Evolutionary conservation across 1,139 yeast species (phyloP), one percentile per base, ranked within the genome.

Genomic region (Entelexis paramagnoliae): DNA sequence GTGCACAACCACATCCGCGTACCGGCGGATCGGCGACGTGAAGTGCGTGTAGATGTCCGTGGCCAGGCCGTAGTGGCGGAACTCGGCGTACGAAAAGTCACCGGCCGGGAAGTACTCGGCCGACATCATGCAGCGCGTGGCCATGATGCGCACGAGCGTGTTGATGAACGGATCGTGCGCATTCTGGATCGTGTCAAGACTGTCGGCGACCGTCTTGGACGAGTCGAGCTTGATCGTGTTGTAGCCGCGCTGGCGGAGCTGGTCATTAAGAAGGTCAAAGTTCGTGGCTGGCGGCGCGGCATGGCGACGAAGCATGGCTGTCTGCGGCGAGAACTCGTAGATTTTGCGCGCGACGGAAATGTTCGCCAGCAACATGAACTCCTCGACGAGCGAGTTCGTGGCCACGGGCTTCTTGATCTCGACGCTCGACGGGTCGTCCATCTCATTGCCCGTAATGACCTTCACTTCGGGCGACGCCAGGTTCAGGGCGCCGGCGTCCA

Each of bases 91-190:
- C 8, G 95, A 86, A 63, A 76, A 86, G 16, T 84, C 79, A n/a
- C 99, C 98, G 0, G 96, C 79, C 8, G 95, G 81, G 72, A 93
- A 93, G 66, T 93, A 93, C 64, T 91, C 97, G 1, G 99, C 99
- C 2, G 98, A 96, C 84, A 88, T 86, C 98, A 93, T 93, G 70
- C 98, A 91, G 64, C 99, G 78, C 0, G 99, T 93, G 7, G 97
- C 93, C 95, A 91, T 84, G 58, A 93, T 91, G 69, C 99, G 82
- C 10, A 91, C 76, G 62, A 93, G 74, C 0, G 97, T 91, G 68
- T 93, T 93, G 76, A 93, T 88, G 64, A 87, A 93, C 7, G 89
- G 83, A 66, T 91, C 98, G 0, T 77, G 64, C 24, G 81, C 77
- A 66, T 91, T 97, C 33, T 72, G 78, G 68, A 96, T 87, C 56